These are phyloP conservation scores for Bryoglossum gracile DNA, from an alignment of 495 filamentous ascomycete genomes.

Conservation along the genomic window DNA sequence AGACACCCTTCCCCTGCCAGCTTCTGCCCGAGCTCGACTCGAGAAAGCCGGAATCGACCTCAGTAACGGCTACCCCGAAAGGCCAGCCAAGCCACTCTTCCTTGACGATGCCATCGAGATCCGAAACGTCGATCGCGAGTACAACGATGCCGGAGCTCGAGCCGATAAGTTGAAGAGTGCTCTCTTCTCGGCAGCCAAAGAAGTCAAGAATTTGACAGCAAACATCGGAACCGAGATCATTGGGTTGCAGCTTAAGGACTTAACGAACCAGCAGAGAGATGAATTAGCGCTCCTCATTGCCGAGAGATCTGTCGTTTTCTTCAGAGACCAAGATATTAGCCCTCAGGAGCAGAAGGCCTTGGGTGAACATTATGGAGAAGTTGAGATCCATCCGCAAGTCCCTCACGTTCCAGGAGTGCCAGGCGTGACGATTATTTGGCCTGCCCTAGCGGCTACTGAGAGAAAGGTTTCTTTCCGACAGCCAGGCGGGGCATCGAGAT, in stretches of 20 bases:
- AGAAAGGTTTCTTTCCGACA: conserved; percentile 48
- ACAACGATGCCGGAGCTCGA: conserved; percentile 54
- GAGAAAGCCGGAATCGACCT: conserved; percentile 59
- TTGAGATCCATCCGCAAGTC: conserved; percentile 65
- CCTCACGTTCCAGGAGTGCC: conserved; percentile 60
- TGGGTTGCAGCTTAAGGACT: conserved; percentile 60
- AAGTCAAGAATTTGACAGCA: conserved; percentile 56
- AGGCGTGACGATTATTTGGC: conserved; percentile 63
- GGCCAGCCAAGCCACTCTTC: conserved; percentile 56
- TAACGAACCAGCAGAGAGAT: conserved; percentile 59
- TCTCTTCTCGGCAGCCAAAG: conserved; percentile 54
- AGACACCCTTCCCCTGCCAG: conserved; percentile 52
- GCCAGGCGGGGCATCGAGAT: conserved; percentile 56
- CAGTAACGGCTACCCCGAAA: conserved; percentile 59
- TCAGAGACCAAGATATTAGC: conserved; percentile 62
- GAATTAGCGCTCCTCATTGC: conserved; percentile 66
- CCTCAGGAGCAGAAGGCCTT: conserved; percentile 62
- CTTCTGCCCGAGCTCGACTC: conserved; percentile 44
- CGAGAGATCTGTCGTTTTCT: conserved; percentile 69
- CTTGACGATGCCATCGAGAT: conserved; percentile 60
- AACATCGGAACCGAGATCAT: conserved; percentile 69
- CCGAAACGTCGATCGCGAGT: conserved; percentile 47
- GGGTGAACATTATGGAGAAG: conserved; percentile 57
- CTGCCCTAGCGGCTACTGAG: conserved; percentile 53
- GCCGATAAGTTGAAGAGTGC: conserved; percentile 63